Evolutionary conservation across 192 early-diverging fungal genomes (phyloP), one percentile per base, ranked within the genome.

Genomic region (Backusella circina): DNA sequence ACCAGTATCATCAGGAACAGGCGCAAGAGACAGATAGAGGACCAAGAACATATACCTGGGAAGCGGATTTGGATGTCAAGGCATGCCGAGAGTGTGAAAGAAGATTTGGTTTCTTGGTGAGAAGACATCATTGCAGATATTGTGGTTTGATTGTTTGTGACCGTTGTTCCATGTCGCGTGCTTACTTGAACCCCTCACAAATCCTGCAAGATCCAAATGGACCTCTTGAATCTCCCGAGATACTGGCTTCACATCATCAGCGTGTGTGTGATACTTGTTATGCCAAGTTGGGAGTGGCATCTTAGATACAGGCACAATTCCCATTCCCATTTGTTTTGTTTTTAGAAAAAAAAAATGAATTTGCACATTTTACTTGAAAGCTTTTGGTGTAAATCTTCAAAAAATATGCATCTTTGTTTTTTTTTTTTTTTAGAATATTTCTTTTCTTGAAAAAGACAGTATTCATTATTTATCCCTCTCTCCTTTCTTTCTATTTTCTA

Each of bases 71-170:
- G 18, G 88, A 93, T 12, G 91, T 90, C 0, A 79, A 79, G 0
- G 73, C 86, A 4, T 98, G 96, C 80, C 83, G 87, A 28, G 83
- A 85, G 30, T 97, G 96, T 74, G 78, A 75, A 8, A 78, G 85
- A 31, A 85, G 88, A 23, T 98, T 98, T 80, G 88, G 89, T 0
- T 77, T 98, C 23, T 93, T 91, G 70, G 71, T 93, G 35, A 81
- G 96, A 65, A 88, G 95, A 69, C 96, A 97, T 77, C 96, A 98
- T 82, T 98, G 96, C 80, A 88, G 96, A 66, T 92, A 93, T 37
- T 97, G 96, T 87, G 96, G 96, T 9, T 82, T 88, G 31, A 86
- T 97, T 54, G 91, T 93, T 23, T 97, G 96, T 81, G 93, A 93
- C 75, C 82, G 77, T 23, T 97, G 95, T 81, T 92, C 93, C 2